These are phyloP conservation scores for Phytophthora uliginosa DNA, from an alignment of 352 stramenopile genomes.

Conservation along the genomic window DNA sequence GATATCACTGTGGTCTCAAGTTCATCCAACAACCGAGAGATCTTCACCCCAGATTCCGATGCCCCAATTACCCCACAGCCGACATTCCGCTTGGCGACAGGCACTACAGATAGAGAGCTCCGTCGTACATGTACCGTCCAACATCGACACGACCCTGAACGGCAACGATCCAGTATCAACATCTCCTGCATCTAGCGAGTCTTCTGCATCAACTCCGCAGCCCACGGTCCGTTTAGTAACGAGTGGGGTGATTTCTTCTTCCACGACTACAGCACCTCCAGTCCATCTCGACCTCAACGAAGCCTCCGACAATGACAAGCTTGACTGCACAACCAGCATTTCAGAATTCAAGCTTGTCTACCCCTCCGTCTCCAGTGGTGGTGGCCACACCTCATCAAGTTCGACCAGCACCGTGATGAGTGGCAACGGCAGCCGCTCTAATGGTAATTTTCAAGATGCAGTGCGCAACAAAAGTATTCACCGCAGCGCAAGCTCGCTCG, in stretches of 20 bases:
- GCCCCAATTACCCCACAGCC: not conserved
- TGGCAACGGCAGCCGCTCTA: not conserved
- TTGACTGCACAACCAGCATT: not conserved
- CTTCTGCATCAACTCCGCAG: not conserved
- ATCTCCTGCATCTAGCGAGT: not conserved
- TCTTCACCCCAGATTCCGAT: not conserved
- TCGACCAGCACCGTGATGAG: not conserved
- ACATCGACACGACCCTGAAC: not conserved
- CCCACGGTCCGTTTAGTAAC: slow-evolving; percentile 9
- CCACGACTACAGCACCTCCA: not conserved
- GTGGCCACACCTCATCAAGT: not conserved
- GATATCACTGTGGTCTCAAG: not conserved
- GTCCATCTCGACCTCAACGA: too few relatives aligned
- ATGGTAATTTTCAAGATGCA: not conserved
- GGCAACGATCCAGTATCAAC: not conserved
- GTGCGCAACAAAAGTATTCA: not conserved
- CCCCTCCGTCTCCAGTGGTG: not conserved
- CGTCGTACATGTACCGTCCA: not conserved
- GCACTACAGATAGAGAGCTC: not conserved
- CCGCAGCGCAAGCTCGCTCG: not conserved
- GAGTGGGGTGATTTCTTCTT: not conserved
- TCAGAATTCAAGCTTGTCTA: not conserved
- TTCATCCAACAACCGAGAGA: too few relatives aligned
- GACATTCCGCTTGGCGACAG: not conserved
- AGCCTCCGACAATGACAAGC: not conserved